A percentile compares a stretch with the other conserved stretches of the same genome.
phyloP scores from a whole-genome alignment of 2,329 filamentous ascomycete genomes.

The Venturia effusa region DNA sequence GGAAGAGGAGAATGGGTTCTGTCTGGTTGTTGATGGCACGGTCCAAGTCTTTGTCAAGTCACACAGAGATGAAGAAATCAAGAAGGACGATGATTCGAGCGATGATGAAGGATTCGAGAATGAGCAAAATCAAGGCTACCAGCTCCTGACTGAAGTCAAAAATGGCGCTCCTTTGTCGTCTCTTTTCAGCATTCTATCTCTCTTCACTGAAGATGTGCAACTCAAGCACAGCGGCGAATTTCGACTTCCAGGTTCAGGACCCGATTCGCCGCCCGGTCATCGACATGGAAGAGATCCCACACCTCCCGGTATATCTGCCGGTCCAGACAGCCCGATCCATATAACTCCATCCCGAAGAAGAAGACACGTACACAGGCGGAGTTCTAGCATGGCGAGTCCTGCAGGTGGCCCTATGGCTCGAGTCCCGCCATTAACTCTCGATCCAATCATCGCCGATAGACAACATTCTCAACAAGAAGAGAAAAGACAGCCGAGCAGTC shows the following conservation, averaged over 20 bases:
- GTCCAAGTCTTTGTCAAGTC: conserved; percentile 99
- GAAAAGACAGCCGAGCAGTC: conserved; percentile 26
- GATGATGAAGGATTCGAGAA: conserved; percentile 35
- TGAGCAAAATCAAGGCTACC: conserved; percentile 70
- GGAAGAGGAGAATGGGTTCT: conserved; percentile 97
- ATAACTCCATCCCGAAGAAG: neutral
- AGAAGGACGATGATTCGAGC: conserved; percentile 25
- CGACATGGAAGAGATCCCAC: neutral
- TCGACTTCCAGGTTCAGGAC: conserved; percentile 27
- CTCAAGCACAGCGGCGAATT: conserved; percentile 61
- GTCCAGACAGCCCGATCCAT: neutral
- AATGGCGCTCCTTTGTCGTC: conserved; percentile 99
- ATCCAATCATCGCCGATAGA: conserved; percentile 27
- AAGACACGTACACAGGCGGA: conserved; percentile 17
- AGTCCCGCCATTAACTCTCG: conserved; percentile 68
- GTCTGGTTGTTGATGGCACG: conserved; percentile 87
- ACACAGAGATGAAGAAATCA: conserved; percentile 42
- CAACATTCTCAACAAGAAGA: conserved; percentile 15
- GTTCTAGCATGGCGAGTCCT: conserved; percentile 24
- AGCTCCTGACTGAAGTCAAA: conserved; percentile 90
- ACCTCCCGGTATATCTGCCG: neutral
- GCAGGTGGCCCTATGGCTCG: conserved; percentile 34
- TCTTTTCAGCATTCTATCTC: conserved; percentile 87
- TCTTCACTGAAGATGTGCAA: conserved; percentile 92
- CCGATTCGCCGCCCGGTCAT: neutral